These are phyloP conservation scores for Citrus sinensis DNA, from an alignment of 345 rosid genomes.

Conservation along the genomic window DVS_A1.0 CM039162.1:30447001-30447500, in stretches of 20 bases:
- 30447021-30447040: background rate
- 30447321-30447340: no score
- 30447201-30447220: background rate
- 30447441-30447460: background rate
- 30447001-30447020: background rate
- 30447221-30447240: no score
- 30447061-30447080: constrained; percentile 46
- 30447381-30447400: no score
- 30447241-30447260: no score
- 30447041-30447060: constrained; percentile 1
- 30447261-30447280: background rate
- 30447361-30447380: no score
- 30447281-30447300: background rate
- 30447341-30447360: no score
- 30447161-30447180: background rate
- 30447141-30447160: constrained; percentile 1
- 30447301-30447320: no score
- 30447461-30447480: no score
- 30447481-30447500: background rate
- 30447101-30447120: constrained; percentile 53
- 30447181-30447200: background rate
- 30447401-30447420: background rate
- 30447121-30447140: constrained; percentile 13
- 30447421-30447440: background rate
- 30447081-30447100: constrained; percentile 40